Conservation (phyloP, 2,329 filamentous ascomycete species). For the Claviceps citrina region DNA sequence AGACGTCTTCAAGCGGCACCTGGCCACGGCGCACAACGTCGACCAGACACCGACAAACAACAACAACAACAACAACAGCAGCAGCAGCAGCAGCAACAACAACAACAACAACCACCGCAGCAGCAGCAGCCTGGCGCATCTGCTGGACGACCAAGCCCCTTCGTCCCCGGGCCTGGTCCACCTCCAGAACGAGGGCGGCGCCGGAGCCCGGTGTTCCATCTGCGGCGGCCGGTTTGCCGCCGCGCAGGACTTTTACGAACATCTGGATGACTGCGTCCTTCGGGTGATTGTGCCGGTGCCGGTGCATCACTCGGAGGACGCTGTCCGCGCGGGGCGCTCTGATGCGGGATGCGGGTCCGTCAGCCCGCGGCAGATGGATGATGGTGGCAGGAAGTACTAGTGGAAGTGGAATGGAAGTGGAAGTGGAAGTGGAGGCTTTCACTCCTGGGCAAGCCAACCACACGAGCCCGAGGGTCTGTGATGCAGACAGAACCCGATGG, state of each 20-base stretch:
- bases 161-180: neutral
- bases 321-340: neutral
- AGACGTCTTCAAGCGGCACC: slow-evolving; percentile 91
- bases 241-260: slow-evolving; percentile 94
- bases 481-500: too few species aligned
- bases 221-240: slow-evolving; percentile 66
- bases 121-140: slow-evolving; percentile 8
- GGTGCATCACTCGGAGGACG: neutral
- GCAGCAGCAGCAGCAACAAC: too few species aligned
- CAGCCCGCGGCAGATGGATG: slow-evolving; percentile 2
- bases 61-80: slow-evolving; percentile 18
- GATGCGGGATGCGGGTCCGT: slow-evolving; percentile 1
- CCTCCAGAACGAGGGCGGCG: neutral
- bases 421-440: too few species aligned
- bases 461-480: too few species aligned
- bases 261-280: slow-evolving; percentile 57
- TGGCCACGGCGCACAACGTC: slow-evolving; percentile 83
- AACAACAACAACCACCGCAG: too few species aligned
- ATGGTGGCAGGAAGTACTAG: too few species aligned
- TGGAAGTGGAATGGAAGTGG: too few species aligned
- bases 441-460: too few species aligned
- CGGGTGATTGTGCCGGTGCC: slow-evolving; percentile 37
- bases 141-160: neutral
- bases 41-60: slow-evolving; percentile 89
- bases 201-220: slow-evolving; percentile 79